A percentile compares a stretch with the other conserved stretches of the same genome.
These are phyloP conservation scores for Penicillium tannophilum DNA, from an alignment of 495 filamentous ascomycete genomes.

Conservation along the genomic window DNA sequence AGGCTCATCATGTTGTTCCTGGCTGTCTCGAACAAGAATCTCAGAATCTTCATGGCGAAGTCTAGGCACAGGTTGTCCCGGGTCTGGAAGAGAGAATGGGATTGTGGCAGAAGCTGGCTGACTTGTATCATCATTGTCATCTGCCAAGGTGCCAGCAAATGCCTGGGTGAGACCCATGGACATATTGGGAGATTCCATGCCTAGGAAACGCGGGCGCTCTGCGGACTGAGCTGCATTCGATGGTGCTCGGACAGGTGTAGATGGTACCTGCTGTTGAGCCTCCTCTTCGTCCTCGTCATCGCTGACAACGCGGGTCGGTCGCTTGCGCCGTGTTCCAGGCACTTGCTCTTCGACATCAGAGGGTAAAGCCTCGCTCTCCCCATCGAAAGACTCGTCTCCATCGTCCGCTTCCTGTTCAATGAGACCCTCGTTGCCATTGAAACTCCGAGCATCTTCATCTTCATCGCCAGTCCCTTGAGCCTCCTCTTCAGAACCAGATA, in stretches of 20 bases:
- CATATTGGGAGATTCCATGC: slow-evolving; percentile 52
- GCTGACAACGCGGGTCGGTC: slow-evolving; percentile 43
- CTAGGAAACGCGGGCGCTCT: slow-evolving; percentile 54
- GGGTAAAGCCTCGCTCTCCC: slow-evolving; percentile 24
- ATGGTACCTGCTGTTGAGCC: slow-evolving; percentile 33
- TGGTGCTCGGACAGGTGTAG: slow-evolving; percentile 38
- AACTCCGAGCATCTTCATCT: slow-evolving; percentile 36
- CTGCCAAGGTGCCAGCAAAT: slow-evolving; percentile 88
- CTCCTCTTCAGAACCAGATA: slow-evolving; percentile 57
- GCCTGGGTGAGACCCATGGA: slow-evolving; percentile 85
- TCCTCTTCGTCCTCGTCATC: slow-evolving; percentile 57
- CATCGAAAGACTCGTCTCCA: slow-evolving; percentile 38
- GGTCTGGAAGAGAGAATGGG: slow-evolving; percentile 52
- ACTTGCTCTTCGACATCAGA: slow-evolving; percentile 31
- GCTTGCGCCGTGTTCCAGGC: slow-evolving; percentile 37
- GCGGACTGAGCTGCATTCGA: slow-evolving; percentile 29
- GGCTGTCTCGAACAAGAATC: slow-evolving; percentile 66
- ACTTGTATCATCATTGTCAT: slow-evolving; percentile 45
- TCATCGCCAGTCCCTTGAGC: slow-evolving; percentile 25
- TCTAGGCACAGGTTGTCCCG: slow-evolving; percentile 44
- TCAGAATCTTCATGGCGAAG: slow-evolving; percentile 52
- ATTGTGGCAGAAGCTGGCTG: slow-evolving; percentile 51
- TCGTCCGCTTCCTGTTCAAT: slow-evolving; percentile 46
- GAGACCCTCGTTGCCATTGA: slow-evolving; percentile 37
- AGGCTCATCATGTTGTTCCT: slow-evolving; percentile 43